Evolutionary conservation across 2,329 filamentous ascomycete genomes (phyloP).

Genomic region (Hypoxylon sp.): DNA sequence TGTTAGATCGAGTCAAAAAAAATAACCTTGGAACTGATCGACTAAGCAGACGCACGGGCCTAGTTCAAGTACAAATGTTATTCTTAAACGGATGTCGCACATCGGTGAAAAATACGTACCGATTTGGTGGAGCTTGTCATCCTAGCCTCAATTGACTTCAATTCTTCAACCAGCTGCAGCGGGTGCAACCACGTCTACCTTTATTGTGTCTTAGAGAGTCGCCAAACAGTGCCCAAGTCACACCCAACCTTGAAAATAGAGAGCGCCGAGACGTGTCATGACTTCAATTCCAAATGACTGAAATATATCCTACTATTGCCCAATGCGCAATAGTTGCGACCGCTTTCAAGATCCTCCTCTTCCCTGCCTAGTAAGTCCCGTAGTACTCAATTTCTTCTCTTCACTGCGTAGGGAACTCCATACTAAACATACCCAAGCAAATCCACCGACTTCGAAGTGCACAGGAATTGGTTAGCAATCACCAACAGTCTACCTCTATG

Average conservation of each 20-base stretch:
- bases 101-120: constrained; percentile 44
- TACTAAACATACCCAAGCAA: constrained; percentile 72
- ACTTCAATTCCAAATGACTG: constrained; percentile 72
- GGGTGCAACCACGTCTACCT: constrained; percentile 22
- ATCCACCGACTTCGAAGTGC: constrained; percentile 98
- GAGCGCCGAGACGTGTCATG: constrained; percentile 39
- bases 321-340: constrained; percentile 90
- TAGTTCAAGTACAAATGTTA: constrained; percentile 1
- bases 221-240: constrained; percentile 16
- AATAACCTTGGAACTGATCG: constrained; percentile 15
- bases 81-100: constrained; percentile 42
- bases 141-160: constrained; percentile 49
- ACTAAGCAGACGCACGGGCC: constrained; percentile 34
- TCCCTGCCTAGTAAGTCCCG: constrained; percentile 88
- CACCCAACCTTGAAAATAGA: constrained; percentile 13
- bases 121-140: constrained; percentile 38
- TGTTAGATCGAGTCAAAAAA: constrained; percentile 26
- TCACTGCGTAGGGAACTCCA: not conserved
- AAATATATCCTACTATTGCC: constrained; percentile 86
- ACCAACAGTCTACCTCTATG: constrained; percentile 89
- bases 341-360: constrained; percentile 91
- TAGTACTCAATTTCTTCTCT: constrained; percentile 34
- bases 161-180: constrained; percentile 40
- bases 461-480: constrained; percentile 98
- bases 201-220: constrained; percentile 11